Evolutionary conservation across 352 stramenopile genomes (phyloP).

Genomic region (Globisporangium canariense): DNA sequence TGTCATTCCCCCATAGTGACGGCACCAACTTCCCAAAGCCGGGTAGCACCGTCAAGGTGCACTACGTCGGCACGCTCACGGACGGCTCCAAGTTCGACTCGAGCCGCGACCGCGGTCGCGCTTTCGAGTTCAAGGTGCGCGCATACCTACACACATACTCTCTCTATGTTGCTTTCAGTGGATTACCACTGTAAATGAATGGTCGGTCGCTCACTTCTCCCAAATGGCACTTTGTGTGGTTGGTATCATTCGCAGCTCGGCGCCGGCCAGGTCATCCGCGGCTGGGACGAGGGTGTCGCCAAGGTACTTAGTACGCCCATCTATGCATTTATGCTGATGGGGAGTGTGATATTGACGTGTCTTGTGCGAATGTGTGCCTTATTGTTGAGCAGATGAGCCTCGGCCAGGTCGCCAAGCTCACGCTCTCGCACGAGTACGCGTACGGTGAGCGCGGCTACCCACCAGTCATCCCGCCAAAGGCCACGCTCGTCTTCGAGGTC

Average conservation of each 20-base stretch:
- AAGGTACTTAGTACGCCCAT: constrained; percentile 14
- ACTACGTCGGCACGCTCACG: constrained; percentile 76
- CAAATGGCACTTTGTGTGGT: neutral
- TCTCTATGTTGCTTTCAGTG: neutral
- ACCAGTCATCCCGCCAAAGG: constrained; percentile 88
- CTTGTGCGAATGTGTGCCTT: no score
- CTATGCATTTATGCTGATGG: neutral
- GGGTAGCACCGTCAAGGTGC: constrained; percentile 69
- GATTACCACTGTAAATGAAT: neutral
- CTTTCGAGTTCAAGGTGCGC: constrained; percentile 69
- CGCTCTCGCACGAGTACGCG: constrained; percentile 92
- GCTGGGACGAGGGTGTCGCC: constrained; percentile 73
- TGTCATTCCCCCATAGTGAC: constrained; percentile 35
- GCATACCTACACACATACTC: neutral
- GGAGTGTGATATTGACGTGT: no score
- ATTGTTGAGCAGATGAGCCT: constrained; percentile 69
- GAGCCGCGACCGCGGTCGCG: constrained; percentile 66
- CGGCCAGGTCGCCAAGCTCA: constrained; percentile 91
- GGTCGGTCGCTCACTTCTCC: no score
- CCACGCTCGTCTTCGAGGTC: constrained; percentile 92
- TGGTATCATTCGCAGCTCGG: constrained; percentile 35
- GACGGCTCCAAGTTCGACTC: constrained; percentile 84
- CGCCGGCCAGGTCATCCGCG: constrained; percentile 73
- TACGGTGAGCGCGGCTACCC: constrained; percentile 91
- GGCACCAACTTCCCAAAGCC: constrained; percentile 71